phyloP scores from a whole-genome alignment of 2,329 filamentous ascomycete species.

The Dothideomycetes sp. region DNA sequence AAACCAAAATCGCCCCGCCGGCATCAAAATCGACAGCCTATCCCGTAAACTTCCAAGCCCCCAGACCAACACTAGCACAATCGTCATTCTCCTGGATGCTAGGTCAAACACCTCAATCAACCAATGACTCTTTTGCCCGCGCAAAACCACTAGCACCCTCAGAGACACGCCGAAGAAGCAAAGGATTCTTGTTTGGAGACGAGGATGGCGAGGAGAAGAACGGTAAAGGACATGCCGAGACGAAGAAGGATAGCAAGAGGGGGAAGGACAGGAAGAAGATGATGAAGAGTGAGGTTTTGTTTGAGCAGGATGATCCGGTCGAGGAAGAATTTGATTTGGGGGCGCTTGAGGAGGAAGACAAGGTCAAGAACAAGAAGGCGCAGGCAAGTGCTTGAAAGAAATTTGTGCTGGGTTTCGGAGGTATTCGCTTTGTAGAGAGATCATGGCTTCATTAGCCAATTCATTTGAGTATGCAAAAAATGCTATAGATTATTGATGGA shows the following conservation, averaged over 20 bases:
- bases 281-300: constrained; percentile 6
- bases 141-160: constrained; percentile 13
- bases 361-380: background rate
- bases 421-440: too few species aligned
- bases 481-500: too few species aligned
- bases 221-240: constrained; percentile 10
- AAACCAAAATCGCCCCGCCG: too few species aligned
- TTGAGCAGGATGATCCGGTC: constrained; percentile 8
- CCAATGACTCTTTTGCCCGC: constrained; percentile 10
- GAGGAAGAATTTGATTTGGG: constrained; percentile 15
- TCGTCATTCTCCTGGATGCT: constrained; percentile 77
- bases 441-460: background rate
- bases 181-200: constrained; percentile 19
- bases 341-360: constrained; percentile 13
- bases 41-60: constrained; percentile 5
- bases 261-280: constrained; percentile 4
- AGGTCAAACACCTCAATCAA: constrained; percentile 23
- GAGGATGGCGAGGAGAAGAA: constrained; percentile 9
- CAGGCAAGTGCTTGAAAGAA: constrained; percentile 1
- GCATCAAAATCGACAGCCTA: background rate
- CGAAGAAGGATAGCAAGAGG: constrained; percentile 8
- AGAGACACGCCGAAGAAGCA: constrained; percentile 15
- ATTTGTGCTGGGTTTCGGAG: too few species aligned
- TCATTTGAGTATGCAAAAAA: too few species aligned
- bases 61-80: constrained; percentile 53